Base-by-base conservation (phyloP, 345 rosid genomes). In the Eucalyptus cladocalyx region DNA sequence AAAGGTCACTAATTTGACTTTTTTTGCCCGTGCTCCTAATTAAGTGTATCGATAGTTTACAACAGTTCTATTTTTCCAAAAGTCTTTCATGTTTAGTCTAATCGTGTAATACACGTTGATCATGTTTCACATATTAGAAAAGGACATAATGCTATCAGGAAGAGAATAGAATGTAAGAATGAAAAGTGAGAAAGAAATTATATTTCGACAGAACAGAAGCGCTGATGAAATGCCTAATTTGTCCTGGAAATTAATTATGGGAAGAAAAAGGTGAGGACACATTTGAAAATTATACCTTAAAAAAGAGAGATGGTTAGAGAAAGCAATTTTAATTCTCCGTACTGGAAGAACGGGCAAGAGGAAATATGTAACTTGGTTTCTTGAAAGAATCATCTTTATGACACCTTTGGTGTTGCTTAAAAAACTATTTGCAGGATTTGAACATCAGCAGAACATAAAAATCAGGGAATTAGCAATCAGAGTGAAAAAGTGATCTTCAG, bases 1-100 rank as follows among this genome's bases (percentile, higher is more conserved):
- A 49, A 98, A 97, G 99, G 99, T 98, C 85, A 90, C 28, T 56
- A 18, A 42, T 50, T 86, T 43, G 56, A 49, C 16, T 51, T 69
- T 54, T 54, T 30, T 87, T 2, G 32, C 58, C 28, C 4, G 13
- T 54, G 69, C 48, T 87, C n/a, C 67, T 51, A 34, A 19, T 43
- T 51, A 8, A 42, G 47, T 34, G 19, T n/a, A 54, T 54, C 18
- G 2, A 76, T 76, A 76, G 45, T 76, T 19, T 37, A 37, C 8
- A 10, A 76, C 12, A 3, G 16, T 76, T 37, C 83, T 37, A 37
- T 37, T 76, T 76, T 43, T 86, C 67, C 60, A 50, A 53, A 9
- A 60, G 48, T 86, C 47, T 50, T 86, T 23, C 30, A 37, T 87
- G 69, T 76, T 6, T 40, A 76, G 30, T 76, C 85, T 76, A 24